A percentile compares a stretch with the other conserved stretches of the same genome.
Conservation (phyloP, 148 eudicot genomes). For the Camellia granthamiana region DNA sequence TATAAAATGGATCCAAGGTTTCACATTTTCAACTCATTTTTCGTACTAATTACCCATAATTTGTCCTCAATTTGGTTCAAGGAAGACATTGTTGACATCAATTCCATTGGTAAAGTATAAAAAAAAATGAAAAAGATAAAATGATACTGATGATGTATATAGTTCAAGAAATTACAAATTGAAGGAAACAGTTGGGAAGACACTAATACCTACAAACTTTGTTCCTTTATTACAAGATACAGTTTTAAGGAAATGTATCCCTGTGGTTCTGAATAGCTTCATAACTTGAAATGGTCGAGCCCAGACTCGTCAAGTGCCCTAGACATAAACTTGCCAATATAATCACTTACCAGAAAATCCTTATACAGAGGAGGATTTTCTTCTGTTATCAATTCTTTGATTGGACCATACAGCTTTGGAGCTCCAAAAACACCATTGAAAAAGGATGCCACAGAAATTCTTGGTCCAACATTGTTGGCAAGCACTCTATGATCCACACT, state of each 20-base stretch:
- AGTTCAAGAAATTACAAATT: neutral
- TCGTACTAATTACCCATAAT: no score
- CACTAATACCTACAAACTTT: no score
- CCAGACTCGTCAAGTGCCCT: slow-evolving; percentile 21
- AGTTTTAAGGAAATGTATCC: neutral
- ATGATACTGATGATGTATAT: no score
- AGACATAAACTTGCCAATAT: slow-evolving; percentile 4
- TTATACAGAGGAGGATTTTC: slow-evolving; percentile 23
- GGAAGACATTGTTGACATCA: no score
- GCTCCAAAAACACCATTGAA: slow-evolving; percentile 12
- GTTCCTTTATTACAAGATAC: neutral
- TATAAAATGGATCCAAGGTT: no score
- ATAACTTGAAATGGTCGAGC: slow-evolving; percentile 19
- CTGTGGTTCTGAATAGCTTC: neutral
- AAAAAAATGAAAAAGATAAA: no score
- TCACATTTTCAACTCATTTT: no score
- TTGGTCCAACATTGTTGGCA: slow-evolving; percentile 32
- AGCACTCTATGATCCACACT: slow-evolving; percentile 28
- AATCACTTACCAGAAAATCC: slow-evolving; percentile 25
- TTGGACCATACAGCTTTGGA: slow-evolving; percentile 17
- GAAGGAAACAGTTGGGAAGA: no score
- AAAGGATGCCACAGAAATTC: slow-evolving; percentile 40
- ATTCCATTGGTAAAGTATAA: no score
- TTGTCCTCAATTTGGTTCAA: no score
- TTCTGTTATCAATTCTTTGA: neutral